Evolutionary conservation across 331 rosid species (phyloP).

Genomic region (Dryas integrifolia): DNA sequence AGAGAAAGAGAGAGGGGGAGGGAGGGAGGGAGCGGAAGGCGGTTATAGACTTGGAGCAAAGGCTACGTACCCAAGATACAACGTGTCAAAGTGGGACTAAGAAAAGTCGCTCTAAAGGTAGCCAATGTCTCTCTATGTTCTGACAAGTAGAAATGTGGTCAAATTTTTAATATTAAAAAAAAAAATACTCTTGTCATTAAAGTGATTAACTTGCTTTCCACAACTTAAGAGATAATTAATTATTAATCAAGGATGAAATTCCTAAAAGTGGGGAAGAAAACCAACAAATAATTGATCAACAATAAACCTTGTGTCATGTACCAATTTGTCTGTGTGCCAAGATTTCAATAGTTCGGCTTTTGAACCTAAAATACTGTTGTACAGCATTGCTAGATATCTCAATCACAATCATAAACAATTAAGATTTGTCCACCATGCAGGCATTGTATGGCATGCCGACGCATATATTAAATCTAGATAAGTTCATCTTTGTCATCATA

Average conservation of each 20-base stretch:
- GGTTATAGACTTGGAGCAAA: background rate
- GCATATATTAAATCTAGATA: no score
- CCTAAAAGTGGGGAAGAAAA: background rate
- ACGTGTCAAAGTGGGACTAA: conserved; percentile 8
- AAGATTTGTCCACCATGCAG: no score
- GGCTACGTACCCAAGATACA: background rate
- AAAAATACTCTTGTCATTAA: background rate
- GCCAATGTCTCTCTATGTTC: background rate
- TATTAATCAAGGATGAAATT: background rate
- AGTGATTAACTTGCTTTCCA: background rate
- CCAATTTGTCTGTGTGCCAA: background rate
- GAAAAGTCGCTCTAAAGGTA: background rate
- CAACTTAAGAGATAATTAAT: no score
- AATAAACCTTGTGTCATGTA: background rate
- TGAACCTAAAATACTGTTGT: background rate
- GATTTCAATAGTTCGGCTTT: background rate
- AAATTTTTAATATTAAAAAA: background rate
- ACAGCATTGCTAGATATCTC: no score
- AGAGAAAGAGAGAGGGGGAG: background rate
- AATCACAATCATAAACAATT: no score
- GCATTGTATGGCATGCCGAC: no score
- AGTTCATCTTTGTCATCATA: no score
- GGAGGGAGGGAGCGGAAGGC: background rate
- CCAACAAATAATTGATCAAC: background rate
- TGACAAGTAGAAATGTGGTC: background rate